Base-by-base conservation (phyloP, 1,284 basidiomycete genomes). In the Prillingera fragicola region DNA sequence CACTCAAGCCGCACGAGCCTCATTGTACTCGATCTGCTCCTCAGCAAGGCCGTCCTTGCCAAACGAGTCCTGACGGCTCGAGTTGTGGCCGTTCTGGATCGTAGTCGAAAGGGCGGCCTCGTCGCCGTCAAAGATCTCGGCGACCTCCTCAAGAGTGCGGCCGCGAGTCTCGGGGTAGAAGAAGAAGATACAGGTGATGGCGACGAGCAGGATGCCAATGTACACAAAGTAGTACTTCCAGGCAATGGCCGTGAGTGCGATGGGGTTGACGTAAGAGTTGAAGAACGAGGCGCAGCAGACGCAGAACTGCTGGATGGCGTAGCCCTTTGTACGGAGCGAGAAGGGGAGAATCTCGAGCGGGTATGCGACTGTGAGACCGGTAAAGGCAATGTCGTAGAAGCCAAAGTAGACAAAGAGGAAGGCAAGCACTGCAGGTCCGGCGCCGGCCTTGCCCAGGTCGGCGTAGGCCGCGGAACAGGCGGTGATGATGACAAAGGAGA, bases 341-440 rank as follows among this genome's bases (percentile, higher is more conserved):
- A 32, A 54, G n/a, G 50, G 43, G 3, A 56, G 51, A 22, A 59
- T 57, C 28, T 59, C 57, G 33, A 54, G 44, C 3, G 51, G 33
- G 44, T 55, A 56, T 3, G 45, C 38, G 25, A 55, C 32, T n/a
- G 45, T 34, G 12, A 50, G 47, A n/a, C n/a, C n/a, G 2, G 80
- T 54, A 51, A 63, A 49, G 19, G 63, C 67, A 19, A 63, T 43
- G 48, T 68, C 65, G 57, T 68, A 68, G 43, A 59, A 61, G 12
- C 44, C 53, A 43, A 68, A 69, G 79, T 80, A 65, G 31, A 53
- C 35, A 59, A 64, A 69, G 42, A 70, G 56, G 38, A 60, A 53
- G 6, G 58, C 65, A 27, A 69, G 38, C 21, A 65, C 60, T 13
- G 54, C 59, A 27, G 59, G 43, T 19, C 65, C 69, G 9, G 56